A percentile compares a stretch with the other conserved stretches of the same genome.
These are phyloP conservation scores for Periconia sp. DNA, from an alignment of 2,329 filamentous ascomycete genomes.

Conservation along the genomic window DNA sequence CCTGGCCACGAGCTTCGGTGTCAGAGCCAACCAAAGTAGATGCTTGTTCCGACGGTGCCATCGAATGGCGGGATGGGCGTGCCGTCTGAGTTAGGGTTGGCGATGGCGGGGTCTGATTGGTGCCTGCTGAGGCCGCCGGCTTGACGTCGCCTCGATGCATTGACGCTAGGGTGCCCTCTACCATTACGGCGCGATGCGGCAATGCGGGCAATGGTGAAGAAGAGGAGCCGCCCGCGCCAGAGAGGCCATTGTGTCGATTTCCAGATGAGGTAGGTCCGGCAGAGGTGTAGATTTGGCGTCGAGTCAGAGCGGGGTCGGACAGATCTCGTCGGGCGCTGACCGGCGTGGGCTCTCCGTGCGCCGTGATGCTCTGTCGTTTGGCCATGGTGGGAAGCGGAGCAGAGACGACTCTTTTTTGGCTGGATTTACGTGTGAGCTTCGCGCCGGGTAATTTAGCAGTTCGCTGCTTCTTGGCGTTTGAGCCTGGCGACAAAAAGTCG, in stretches of 20 bases:
- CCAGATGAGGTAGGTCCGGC: constrained; percentile 23
- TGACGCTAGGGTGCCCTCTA: constrained; percentile 33
- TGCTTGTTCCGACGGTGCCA: constrained; percentile 63
- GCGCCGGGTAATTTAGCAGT: constrained; percentile 32
- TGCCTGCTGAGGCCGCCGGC: constrained; percentile 31
- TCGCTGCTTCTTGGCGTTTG: constrained; percentile 47
- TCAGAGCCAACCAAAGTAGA: constrained; percentile 75
- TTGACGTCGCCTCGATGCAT: constrained; percentile 39
- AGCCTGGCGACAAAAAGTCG: constrained; percentile 49
- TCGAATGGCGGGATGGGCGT: constrained; percentile 59
- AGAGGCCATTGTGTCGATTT: constrained; percentile 17
- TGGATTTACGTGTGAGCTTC: constrained; percentile 35
- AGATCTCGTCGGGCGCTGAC: constrained; percentile 47
- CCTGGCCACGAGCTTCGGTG: constrained; percentile 67
- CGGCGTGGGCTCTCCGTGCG: constrained; percentile 40
- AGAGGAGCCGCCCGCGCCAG: constrained; percentile 17
- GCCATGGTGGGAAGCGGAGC: constrained; percentile 47
- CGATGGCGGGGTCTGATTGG: constrained; percentile 44
- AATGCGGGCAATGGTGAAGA: constrained; percentile 35
- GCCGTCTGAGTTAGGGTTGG: constrained; percentile 41
- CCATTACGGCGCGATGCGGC: constrained; percentile 24
- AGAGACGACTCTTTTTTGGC: constrained; percentile 38
- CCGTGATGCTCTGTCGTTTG: constrained; percentile 41
- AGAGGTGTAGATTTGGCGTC: constrained; percentile 37
- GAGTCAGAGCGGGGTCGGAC: constrained; percentile 34